Evolutionary conservation across 805 yeast genomes (phyloP), one percentile per base, ranked within the genome.

Genomic region (Metschnikowia proteae): DNA sequence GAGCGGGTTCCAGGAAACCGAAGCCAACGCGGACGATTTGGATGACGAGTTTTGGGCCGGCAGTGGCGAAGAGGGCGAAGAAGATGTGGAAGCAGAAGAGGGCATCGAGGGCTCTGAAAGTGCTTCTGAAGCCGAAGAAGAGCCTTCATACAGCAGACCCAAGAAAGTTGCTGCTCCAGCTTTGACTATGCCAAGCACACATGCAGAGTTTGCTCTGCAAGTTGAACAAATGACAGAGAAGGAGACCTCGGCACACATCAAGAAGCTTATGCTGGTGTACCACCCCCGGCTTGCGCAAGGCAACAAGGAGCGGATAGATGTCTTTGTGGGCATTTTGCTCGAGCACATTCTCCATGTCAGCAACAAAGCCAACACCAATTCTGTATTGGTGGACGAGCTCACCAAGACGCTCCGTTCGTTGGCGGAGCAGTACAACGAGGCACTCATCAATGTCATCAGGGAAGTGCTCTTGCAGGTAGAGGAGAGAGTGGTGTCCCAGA

Each of bases 281-380:
- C 88, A 86, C 53, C 96, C 97, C 10, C 81, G 84, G 53, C 72
- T 87, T 46, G 89, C 87, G 3, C 79, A 74, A 47, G 97, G 96
- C 3, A 90, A 92, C 64, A 89, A 88, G 61, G 86, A 82, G 51
- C 83, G 79, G 59, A 67, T 87, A 55, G 86, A 84, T 25, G 61
- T 56, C 3, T 85, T 91, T 59, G 77, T 86, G 1, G 74, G 78
- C 3, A 78, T 87, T 7, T 56, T 90, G 10, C 72, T 87, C 52
- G 79, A 83, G 54, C 89, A 87, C 58, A 67, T 81, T 8, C 63
- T 87, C 37, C 68, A 74, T 49, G 60, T 83, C 30, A 67, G 62
- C n/a, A 43, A 56, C 38, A 32, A 48, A 13, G 49, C 45, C 1
- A 56, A 55, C 6, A 38, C 51, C 10, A 57, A 60, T 36, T 51